Evolutionary conservation across 441 rosid species (phyloP), one percentile per base, ranked within the genome.

Genomic region (Pelargonium fulgidum): DNA sequence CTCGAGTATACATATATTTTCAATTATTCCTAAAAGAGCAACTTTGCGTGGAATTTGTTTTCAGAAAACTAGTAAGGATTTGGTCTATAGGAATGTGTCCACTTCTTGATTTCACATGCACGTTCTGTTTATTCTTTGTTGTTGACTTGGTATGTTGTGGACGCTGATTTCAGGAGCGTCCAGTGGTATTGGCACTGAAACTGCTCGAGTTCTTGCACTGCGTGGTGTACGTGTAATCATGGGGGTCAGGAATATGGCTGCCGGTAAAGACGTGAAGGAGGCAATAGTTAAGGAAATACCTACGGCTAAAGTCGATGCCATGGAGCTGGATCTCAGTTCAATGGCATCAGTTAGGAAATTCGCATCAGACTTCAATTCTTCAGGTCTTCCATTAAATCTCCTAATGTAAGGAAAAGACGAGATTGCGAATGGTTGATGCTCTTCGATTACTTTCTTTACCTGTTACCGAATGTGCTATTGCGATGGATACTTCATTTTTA

Each of bases 321-420:
- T 89, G 95, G 89, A 91, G 77, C 73, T 89, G 71, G 97, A 91
- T 82, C 89, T 91, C 36, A 85, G 86, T 75, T 91, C 91, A 2
- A 48, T 86, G 81, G 78, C 74, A 11, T 91, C 97, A n/a, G 89
- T 91, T 7, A 78, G 79, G 75, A 85, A 87, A 33, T 91, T 91
- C 76, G 91, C 89, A 0, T 77, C 86, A 17, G 82, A 84, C 5
- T 91, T 81, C 82, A 82, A 71, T 48, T 76, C 89, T 9, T 48
- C 80, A 1, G 81, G 79, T 68, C 91, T 73, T 77, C 86, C 87
- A 19, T 78, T 91, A 29, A 87, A 89, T 77, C 83, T 91, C 70
- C 79, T 89, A 64, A 83, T 91, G 95, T 89, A 84, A 84, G 87
- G 24, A 29, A 50, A 44, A 20, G 22, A 29, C 58, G 17, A 9